Base-by-base conservation (phyloP, 164 flowering plant genomes). In the Saururus chinensis region DNA sequence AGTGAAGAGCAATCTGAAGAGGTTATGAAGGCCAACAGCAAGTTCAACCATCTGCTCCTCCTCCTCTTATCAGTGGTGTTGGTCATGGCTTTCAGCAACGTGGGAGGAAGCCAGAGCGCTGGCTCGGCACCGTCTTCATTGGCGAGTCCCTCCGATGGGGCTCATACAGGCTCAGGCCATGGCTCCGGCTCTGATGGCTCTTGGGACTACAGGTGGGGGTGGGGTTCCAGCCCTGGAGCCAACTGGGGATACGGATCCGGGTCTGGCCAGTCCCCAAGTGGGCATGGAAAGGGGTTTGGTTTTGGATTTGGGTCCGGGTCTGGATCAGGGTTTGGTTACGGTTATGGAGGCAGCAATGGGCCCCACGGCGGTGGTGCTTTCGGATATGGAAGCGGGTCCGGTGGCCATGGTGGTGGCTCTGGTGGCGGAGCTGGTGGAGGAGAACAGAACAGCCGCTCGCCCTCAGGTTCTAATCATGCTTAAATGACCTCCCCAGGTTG, bases 221-320 rank as follows among this genome's bases (percentile, higher is more conserved):
- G 90, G 88, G 92, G 91, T 19, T 73, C 92, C 0, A 67, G 76
- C 59, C 96, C 96, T 0, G 74, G 71, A 9, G 65, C 77, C 16
- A 89, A 90, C 19, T 89, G 85, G 85, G 96, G 96, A 7, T 89
- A 76, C 51, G 96, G 96, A 0, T 83, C 88, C 1, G 96, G 92
- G 10, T 86, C 85, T 0, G 90, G 86, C 4, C 64, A 69, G 64
- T 83, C 92, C 0, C 80, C 87, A 0, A 68, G 53, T 49, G 95
- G 91, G 19, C 74, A 59, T 25, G 90, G 85, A 0, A 73, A 68
- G 57, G 96, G 96, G 10, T 80, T 12, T 13, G 92, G 96, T 9
- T 84, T 25, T 60, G 96, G 92, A 2, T 82, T 14, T 59, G 95
- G 95, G 4, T 75, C 85, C 0, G 95, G 91, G 6, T 68, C 81